Conservation (phyloP, 176 grass and related monocot species). For the Saccharum officinarum region DNA sequence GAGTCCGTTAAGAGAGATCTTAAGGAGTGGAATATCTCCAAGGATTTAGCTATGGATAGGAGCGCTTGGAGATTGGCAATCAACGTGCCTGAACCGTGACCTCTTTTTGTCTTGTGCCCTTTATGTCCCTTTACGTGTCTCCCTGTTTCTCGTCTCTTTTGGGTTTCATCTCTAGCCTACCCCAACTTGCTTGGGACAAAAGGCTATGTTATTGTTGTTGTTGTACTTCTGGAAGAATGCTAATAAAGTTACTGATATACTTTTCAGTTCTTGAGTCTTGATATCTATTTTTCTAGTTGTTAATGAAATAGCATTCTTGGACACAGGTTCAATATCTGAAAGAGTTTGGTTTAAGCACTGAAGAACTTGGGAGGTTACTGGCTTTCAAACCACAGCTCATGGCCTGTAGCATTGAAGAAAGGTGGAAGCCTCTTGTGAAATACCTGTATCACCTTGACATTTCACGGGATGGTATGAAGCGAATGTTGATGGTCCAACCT, state of each 20-base stretch:
- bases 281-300: neutral
- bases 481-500: conserved; percentile 81
- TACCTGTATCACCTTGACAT: conserved; percentile 88
- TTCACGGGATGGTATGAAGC: conserved; percentile 81
- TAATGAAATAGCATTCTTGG: conserved; percentile 15
- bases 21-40: no score
- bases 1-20: no score
- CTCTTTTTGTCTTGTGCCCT: no score
- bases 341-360: conserved; percentile 70
- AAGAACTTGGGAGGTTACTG: conserved; percentile 70
- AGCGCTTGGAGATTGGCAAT: no score
- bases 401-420: conserved; percentile 93
- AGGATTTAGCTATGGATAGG: no score
- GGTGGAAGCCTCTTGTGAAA: conserved; percentile 88
- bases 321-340: conserved; percentile 80
- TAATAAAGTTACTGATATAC: neutral
- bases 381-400: conserved; percentile 95
- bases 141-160: no score
- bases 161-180: no score
- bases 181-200: no score
- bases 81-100: no score
- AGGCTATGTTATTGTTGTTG: no score
- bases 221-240: neutral
- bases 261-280: neutral
- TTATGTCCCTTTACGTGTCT: no score